A percentile compares a stretch with the other conserved stretches of the same genome.
phyloP scores from a whole-genome alignment of 2,329 filamentous ascomycete genomes.

The Nigrospora oryzae region DNA sequence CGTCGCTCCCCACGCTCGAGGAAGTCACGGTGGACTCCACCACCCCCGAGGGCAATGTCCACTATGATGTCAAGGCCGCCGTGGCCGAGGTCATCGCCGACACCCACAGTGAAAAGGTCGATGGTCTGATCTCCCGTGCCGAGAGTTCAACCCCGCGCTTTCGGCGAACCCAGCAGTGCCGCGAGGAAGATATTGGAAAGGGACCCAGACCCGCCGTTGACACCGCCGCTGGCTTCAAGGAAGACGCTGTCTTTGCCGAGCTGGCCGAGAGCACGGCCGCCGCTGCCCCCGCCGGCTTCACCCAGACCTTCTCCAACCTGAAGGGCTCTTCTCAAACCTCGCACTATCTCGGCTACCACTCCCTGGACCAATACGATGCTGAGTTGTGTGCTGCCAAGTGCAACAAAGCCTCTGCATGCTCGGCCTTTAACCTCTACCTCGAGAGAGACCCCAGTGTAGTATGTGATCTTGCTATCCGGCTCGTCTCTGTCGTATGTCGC shows the following conservation, averaged over 20 bases:
- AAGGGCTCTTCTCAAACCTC: constrained; percentile 21
- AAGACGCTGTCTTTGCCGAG: constrained; percentile 8
- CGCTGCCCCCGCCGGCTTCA: constrained; percentile 22
- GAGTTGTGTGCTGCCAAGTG: constrained; percentile 13
- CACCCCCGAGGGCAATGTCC: too few species aligned
- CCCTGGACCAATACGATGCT: constrained; percentile 13
- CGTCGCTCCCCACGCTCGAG: too few species aligned
- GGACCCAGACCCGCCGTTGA: constrained; percentile 22
- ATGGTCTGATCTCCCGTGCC: too few species aligned
- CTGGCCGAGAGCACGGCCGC: constrained; percentile 10
- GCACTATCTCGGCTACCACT: constrained; percentile 16
- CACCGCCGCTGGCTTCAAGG: constrained; percentile 19
- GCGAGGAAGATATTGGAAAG: constrained; percentile 13
- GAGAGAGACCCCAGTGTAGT: constrained; percentile 16
- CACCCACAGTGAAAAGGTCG: too few species aligned
- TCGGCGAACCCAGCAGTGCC: constrained; percentile 6
- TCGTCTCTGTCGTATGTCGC: too few species aligned
- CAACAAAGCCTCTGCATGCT: constrained; percentile 12
- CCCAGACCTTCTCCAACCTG: constrained; percentile 19
- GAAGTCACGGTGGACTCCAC: too few species aligned
- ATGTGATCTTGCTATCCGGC: too few species aligned
- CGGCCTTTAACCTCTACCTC: constrained; percentile 19
- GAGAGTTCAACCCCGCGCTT: too few species aligned
- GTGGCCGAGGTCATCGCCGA: too few species aligned
- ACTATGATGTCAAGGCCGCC: too few species aligned